Percentiles rank a stretch among this genome's conserved stretches.
Evolutionary conservation across 1,139 yeast species (phyloP).

Genomic region (Scheffersomyces cryptocercus): DNA sequence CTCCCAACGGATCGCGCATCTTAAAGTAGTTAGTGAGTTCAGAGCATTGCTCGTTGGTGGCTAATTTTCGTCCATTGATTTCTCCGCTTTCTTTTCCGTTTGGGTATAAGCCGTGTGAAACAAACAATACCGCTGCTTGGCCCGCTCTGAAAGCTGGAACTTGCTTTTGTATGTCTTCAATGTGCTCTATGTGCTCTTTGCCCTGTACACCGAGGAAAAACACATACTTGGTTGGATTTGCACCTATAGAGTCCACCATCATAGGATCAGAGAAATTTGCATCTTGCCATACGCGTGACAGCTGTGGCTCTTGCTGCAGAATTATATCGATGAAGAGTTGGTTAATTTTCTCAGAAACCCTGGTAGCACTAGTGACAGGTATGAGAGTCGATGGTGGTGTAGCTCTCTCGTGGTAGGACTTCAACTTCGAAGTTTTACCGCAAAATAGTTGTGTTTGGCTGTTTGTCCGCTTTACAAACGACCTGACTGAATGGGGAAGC

Average conservation of each 20-base stretch:
- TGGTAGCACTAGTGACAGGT: too few relatives aligned
- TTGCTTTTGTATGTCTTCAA: conserved; percentile 2
- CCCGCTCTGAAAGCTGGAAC: conserved; percentile 4
- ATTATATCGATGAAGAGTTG: too few relatives aligned
- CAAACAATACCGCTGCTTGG: conserved; percentile 5
- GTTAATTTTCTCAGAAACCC: too few relatives aligned
- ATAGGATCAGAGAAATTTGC: not conserved
- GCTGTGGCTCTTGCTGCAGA: too few relatives aligned
- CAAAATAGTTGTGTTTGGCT: too few relatives aligned
- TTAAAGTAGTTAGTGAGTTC: conserved; percentile 26
- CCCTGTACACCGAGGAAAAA: conserved; percentile 23
- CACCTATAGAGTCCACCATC: not conserved
- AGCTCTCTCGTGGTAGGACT: too few relatives aligned
- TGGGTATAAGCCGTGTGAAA: conserved; percentile 6
- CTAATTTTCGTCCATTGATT: not conserved
- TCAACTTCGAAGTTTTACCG: too few relatives aligned
- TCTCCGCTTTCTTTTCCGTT: conserved; percentile 1
- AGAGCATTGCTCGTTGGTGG: conserved; percentile 13
- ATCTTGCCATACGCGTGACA: too few relatives aligned
- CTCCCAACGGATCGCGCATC: conserved; percentile 51
- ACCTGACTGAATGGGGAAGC: too few relatives aligned
- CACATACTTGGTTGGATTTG: conserved; percentile 2
- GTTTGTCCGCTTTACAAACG: too few relatives aligned
- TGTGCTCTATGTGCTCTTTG: conserved; percentile 15
- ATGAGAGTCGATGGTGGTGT: too few relatives aligned